Base-by-base conservation (phyloP, 192 early-diverging fungal species). In the Coemansia sp. region DNA sequence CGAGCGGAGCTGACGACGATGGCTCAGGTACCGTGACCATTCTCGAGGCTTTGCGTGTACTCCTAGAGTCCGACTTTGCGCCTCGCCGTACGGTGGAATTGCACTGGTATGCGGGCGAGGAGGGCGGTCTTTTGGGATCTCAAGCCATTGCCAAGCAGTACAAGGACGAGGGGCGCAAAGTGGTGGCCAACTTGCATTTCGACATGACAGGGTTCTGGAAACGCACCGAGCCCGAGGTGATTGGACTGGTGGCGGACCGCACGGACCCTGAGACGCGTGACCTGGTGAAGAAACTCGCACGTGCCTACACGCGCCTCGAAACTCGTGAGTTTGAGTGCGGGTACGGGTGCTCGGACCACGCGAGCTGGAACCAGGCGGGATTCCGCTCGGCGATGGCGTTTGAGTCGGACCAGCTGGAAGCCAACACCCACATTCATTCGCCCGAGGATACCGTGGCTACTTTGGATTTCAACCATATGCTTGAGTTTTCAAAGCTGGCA, bases 71-170 rank as follows among this genome's bases (percentile, higher is more conserved):
- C 93, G 94, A 82, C 90, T 83, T 57, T 85, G 96, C 56, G 89
- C 91, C 12, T 54, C 78, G 34, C 5, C 72, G 87, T 56, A 84
- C 93, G n/a, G 90, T 98, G 40, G 94, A 97, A 67, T 95, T 97
- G 84, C 94, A 97, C 83, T 98, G 91, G 90, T 93, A 95, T 67
- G 86, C 90, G 56, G 93, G 81, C 23, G 93, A 95, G 72, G 93
- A 95, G 72, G 90, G 81, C 59, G 93, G 94, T 28, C 79, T 97
- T 9, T 82, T 97, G 60, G 95, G 95, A 6, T 91, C 89, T 5
- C 89, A 92, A 57, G 90, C 83, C 52, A 84, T 97, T 55, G 86
- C 86, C 3, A 58, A 82, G 20, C 49, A 83, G 24, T 97, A 94
- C 71, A 50, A 20, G 4, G 5, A 47, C 7, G 47, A 14, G 20